A percentile compares a stretch with the other conserved stretches of the same genome.
phyloP scores from a whole-genome alignment of 495 filamentous ascomycete species.

The Pyrenopolyporus hunteri region DNA sequence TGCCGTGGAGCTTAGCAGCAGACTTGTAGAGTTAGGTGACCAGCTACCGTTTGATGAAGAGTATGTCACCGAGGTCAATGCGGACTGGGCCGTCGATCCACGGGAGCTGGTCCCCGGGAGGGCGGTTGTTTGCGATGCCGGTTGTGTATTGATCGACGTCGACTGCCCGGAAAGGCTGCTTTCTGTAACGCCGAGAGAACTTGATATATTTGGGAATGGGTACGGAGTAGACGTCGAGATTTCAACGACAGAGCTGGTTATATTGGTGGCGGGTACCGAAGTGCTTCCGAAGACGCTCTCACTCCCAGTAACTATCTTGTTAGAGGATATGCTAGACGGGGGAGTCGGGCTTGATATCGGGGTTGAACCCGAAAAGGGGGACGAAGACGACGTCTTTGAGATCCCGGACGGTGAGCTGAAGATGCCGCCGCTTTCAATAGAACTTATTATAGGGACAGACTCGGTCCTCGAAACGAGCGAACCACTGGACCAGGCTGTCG shows the following conservation, averaged over 20 bases:
- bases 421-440: neutral
- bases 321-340: neutral
- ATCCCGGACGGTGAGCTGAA: neutral
- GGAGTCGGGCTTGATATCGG: neutral
- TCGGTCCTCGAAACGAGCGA: slow-evolving; percentile 1
- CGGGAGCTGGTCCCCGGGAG: neutral
- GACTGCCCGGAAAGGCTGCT: slow-evolving; percentile 1
- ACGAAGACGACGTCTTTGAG: slow-evolving; percentile 4
- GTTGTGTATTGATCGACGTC: slow-evolving; percentile 3
- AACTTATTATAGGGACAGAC: neutral
- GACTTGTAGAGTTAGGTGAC: neutral
- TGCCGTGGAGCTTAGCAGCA: neutral
- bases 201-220: slow-evolving; percentile 31
- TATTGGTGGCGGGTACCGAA: neutral
- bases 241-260: neutral
- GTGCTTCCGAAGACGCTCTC: slow-evolving; percentile 15
- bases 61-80: slow-evolving; percentile 15
- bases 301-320: slow-evolving; percentile 8
- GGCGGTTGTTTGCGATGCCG: neutral
- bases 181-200: slow-evolving; percentile 1
- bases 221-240: slow-evolving; percentile 25
- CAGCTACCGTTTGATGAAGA: slow-evolving; percentile 16
- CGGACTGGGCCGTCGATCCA: slow-evolving; percentile 4
- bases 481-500: slow-evolving; percentile 21
- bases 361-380: slow-evolving; percentile 13